Evolutionary conservation across 768 basidiomycete species (phyloP), one percentile per base, ranked within the genome.

Genomic region (Ramaria rubella): DNA sequence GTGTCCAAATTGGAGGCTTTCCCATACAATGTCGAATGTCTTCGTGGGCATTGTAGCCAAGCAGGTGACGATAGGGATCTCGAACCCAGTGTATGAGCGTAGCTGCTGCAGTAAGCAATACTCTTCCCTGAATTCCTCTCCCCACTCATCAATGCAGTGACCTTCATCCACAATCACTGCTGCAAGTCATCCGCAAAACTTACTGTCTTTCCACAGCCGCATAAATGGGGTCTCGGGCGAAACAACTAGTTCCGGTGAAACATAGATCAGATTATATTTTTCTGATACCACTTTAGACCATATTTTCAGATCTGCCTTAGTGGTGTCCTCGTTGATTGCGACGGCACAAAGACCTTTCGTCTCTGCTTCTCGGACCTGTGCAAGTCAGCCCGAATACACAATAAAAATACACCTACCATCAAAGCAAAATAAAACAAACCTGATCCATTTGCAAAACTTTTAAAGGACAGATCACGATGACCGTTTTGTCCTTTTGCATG

Each of bases 101-200:
- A 68, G 58, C 2, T 42, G 54, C 19, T 62, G 38, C 3, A 71
- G 63, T 33, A 68, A 34, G 2, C 60, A 40, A 44, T 69, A 69
- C 27, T 55, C n/a, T 1, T 62, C 64, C 4, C 67, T 60, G 44
- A 70, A 69, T 21, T 24, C 36, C 7, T 65, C 61, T 12, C 49
- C 58, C 70, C 69, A 73, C 31, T 70, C 68, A 23, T 67, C 62
- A 45, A 69, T 64, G 43, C 69, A 69, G 49, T 72, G 71, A 0
- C 68, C 69, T 38, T 72, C 69, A 48, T 72, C 71, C 11, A 71
- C 58, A 17, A 70, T 48, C 1, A 71, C 15, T 1, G 67, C 63
- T 11, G 59, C 58, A 0, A 71, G 44, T 1, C 63, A 58, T 15
- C 38, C 34, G 4, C 68, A 63, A 53, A 72, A 70, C 15, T 60